Conservation (phyloP, 1,284 basidiomycete genomes). For the Microbotryum scabiosae region DNA sequence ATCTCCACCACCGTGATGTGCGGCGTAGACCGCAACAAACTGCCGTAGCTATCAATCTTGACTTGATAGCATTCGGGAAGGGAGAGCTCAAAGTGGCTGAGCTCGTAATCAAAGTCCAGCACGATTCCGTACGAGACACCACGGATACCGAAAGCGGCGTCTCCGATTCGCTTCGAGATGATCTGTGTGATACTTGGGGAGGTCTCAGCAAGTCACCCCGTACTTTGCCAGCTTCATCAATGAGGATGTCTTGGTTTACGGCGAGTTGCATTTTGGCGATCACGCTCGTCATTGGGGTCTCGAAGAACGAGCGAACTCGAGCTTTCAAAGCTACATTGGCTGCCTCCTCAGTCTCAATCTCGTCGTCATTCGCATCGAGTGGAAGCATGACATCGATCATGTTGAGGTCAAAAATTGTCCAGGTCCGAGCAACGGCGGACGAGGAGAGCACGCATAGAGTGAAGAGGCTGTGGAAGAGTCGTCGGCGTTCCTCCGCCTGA, state of each 20-base stretch:
- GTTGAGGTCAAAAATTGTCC: constrained; percentile 24
- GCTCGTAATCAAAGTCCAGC: constrained; percentile 43
- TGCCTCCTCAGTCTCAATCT: constrained; percentile 17
- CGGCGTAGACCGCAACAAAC: constrained; percentile 9
- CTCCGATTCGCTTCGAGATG: background rate
- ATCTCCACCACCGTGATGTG: constrained; percentile 28
- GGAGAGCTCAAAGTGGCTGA: constrained; percentile 29
- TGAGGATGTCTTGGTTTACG: background rate
- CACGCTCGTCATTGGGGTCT: constrained; percentile 26
- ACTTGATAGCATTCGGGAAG: constrained; percentile 24
- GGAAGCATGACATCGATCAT: constrained; percentile 24
- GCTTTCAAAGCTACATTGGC: constrained; percentile 14
- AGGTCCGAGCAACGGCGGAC: constrained; percentile 21
- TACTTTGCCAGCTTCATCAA: constrained; percentile 10
- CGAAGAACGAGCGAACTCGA: constrained; percentile 12
- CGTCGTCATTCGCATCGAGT: constrained; percentile 26
- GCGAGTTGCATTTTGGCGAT: constrained; percentile 26
- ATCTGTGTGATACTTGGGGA: background rate
- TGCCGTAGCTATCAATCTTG: constrained; percentile 13
- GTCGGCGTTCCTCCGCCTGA: constrained; percentile 17
- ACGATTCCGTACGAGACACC: constrained; percentile 44
- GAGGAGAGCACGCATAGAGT: constrained; percentile 25
- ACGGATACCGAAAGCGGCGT: constrained; percentile 43
- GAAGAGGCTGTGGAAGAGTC: constrained; percentile 26
- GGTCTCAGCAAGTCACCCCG: constrained; percentile 4